Percentiles rank a stretch among this genome's conserved stretches.
Evolutionary conservation across 1,139 yeast species (phyloP).

Genomic region (Suhomyces atakaporum): DNA sequence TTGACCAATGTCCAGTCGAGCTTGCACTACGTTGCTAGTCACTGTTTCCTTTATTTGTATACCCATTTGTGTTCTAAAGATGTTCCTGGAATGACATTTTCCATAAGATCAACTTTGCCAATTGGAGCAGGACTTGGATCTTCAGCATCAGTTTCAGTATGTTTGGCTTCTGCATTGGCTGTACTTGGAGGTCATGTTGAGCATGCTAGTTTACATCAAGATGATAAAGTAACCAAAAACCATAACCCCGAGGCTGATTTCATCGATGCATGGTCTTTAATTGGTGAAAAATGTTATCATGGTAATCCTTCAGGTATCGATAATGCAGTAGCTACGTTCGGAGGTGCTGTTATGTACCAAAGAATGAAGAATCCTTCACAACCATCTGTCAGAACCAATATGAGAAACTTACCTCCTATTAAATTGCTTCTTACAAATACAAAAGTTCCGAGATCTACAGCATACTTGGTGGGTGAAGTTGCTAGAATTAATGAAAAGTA

Average conservation of each 20-base stretch:
- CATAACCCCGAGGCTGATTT: conserved; percentile 53
- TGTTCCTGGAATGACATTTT: conserved; percentile 56
- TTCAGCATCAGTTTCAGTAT: conserved; percentile 87
- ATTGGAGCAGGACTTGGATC: conserved; percentile 98
- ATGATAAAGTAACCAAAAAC: conserved; percentile 31
- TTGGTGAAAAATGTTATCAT: conserved; percentile 94
- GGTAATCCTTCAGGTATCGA: conserved; percentile 98
- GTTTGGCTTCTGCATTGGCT: conserved; percentile 76
- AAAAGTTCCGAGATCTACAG: conserved; percentile 82
- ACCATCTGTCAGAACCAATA: conserved; percentile 63
- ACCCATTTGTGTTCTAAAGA: conserved; percentile 53
- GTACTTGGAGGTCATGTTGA: conserved; percentile 58
- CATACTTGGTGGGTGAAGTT: conserved; percentile 78
- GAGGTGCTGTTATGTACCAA: conserved; percentile 93
- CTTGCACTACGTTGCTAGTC: conserved; percentile 78
- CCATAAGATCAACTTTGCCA: conserved; percentile 82
- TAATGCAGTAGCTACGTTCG: conserved; percentile 92
- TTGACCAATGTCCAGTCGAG: conserved; percentile 51
- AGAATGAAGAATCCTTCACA: conserved; percentile 52
- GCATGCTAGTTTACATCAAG: conserved; percentile 28
- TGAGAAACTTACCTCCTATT: conserved; percentile 75
- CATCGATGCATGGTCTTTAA: conserved; percentile 83
- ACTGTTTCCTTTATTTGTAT: conserved; percentile 80
- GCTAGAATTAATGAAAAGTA: conserved; percentile 53
- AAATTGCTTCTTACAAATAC: conserved; percentile 81